Evolutionary conservation across 306 rosid genomes (phyloP).

Genomic region (Trichosanthes cucumerina): DNA sequence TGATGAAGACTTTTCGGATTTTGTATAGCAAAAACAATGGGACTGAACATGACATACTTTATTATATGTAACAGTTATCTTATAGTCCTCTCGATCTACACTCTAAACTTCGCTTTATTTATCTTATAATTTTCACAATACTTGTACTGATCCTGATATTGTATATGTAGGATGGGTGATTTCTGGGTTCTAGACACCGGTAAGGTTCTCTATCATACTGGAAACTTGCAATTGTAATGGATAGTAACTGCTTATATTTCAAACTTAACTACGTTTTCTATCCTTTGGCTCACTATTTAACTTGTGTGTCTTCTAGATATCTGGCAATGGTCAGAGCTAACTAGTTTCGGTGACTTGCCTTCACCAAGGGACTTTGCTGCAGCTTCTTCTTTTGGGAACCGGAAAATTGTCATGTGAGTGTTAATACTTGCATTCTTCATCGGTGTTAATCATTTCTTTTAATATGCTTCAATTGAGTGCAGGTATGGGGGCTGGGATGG

Average conservation of each 20-base stretch:
- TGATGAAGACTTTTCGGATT: not conserved
- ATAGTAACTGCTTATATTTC: not conserved
- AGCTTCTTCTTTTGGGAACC: conserved; percentile 86
- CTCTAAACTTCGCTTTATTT: not conserved
- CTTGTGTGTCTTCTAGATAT: conserved; percentile 36
- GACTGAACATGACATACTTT: not conserved
- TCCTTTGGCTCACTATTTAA: not conserved
- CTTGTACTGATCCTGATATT: conserved; percentile 12
- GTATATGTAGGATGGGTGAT: conserved; percentile 77
- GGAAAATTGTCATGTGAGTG: conserved; percentile 79
- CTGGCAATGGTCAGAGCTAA: conserved; percentile 99
- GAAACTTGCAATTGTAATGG: not conserved
- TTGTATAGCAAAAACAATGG: not conserved
- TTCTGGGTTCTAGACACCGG: conserved; percentile 99
- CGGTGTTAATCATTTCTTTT: conserved; percentile 7
- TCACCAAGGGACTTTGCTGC: conserved; percentile 89
- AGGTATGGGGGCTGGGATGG: conserved; percentile 99
- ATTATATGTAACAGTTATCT: not conserved
- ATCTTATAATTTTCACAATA: not conserved
- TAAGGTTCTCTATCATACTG: conserved; percentile 20
- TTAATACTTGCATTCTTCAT: not conserved
- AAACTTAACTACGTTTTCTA: not conserved
- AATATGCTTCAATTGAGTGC: conserved; percentile 20
- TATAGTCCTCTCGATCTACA: too few relatives aligned
- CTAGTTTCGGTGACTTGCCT: conserved; percentile 90